Conservation (phyloP, 2,329 filamentous ascomycete genomes). For the Botrytis pseudocinerea region DNA sequence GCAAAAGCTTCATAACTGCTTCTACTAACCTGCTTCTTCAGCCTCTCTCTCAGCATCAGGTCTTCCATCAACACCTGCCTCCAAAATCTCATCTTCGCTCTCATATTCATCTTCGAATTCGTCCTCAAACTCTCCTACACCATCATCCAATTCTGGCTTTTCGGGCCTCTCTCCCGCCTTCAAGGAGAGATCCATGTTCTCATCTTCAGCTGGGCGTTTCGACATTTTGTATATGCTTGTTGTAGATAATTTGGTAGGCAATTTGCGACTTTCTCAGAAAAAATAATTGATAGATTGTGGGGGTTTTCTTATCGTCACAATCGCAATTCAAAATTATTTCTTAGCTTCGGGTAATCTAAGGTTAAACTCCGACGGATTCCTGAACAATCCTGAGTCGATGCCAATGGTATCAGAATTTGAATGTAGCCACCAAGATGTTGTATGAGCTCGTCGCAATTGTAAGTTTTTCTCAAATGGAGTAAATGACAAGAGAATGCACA, state of each 20-base stretch:
- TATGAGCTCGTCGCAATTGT: conserved; percentile 98
- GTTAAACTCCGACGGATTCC: conserved; percentile 8
- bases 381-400: conserved; percentile 13
- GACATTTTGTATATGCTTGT: conserved; percentile 49
- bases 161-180: conserved; percentile 64
- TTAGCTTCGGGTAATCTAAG: conserved; percentile 18
- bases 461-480: conserved; percentile 42
- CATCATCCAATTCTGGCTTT: conserved; percentile 59
- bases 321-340: conserved; percentile 23
- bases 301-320: conserved; percentile 33
- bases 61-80: conserved; percentile 89
- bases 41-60: conserved; percentile 91
- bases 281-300: conserved; percentile 19
- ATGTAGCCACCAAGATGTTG: conserved; percentile 64
- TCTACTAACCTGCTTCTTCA: conserved; percentile 69
- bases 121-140: conserved; percentile 86
- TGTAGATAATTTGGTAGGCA: conserved; percentile 6
- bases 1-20: background rate
- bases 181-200: conserved; percentile 51
- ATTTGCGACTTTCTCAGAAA: conserved; percentile 22
- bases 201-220: conserved; percentile 56
- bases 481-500: background rate
- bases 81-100: conserved; percentile 87
- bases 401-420: conserved; percentile 22
- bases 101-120: conserved; percentile 93